Evolutionary conservation across 2,329 filamentous ascomycete species (phyloP).

Genomic region (Cyphellophora attinorum): DNA sequence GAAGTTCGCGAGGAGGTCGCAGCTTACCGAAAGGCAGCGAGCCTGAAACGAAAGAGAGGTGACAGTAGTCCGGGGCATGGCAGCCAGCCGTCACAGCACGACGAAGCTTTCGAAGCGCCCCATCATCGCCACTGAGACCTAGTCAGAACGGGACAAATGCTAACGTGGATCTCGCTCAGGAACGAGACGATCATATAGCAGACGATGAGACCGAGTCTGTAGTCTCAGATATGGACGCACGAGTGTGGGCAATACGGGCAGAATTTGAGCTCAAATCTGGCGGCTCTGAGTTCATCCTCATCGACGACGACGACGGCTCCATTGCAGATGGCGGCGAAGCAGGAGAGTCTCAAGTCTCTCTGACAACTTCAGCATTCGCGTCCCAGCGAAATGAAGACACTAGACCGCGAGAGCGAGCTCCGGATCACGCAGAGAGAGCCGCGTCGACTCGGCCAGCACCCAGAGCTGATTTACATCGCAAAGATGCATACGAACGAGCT

Average conservation of each 20-base stretch:
- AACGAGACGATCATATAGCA: background rate
- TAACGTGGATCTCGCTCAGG: slow-evolving; percentile 1
- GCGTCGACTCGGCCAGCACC: background rate
- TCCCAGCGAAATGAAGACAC: background rate
- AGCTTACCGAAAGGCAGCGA: slow-evolving; percentile 5
- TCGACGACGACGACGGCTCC: background rate
- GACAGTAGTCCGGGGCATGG: slow-evolving; percentile 2
- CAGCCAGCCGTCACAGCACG: background rate
- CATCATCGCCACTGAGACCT: background rate
- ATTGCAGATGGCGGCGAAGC: background rate
- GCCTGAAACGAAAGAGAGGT: slow-evolving; percentile 15
- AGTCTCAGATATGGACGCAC: background rate
- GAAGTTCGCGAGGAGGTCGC: slow-evolving; percentile 41
- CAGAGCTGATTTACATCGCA: slow-evolving; percentile 6
- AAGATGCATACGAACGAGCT: slow-evolving; percentile 13
- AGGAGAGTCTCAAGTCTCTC: background rate
- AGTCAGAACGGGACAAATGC: background rate
- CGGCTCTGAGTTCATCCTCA: slow-evolving; percentile 1
- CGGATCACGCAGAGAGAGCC: background rate
- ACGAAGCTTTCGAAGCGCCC: background rate
- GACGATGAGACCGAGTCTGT: background rate
- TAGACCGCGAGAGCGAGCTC: background rate
- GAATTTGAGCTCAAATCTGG: slow-evolving; percentile 1
- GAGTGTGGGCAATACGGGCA: background rate
- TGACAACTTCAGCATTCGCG: slow-evolving; percentile 1